phyloP scores from a whole-genome alignment of 176 grass and related monocot genomes.

The Zoysia pacifica region DNA sequence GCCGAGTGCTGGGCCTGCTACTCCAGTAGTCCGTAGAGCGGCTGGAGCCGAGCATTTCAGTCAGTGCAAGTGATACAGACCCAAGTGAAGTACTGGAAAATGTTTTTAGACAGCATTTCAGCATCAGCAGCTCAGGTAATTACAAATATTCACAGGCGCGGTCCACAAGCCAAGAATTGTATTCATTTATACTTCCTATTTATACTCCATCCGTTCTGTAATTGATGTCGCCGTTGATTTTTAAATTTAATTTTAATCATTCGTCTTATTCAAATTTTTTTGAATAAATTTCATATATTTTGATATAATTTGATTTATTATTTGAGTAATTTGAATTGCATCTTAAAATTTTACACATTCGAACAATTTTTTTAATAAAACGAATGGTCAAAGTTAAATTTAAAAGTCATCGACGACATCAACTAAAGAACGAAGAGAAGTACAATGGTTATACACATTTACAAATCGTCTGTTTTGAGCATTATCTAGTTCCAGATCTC shows the following conservation, averaged over 20 bases:
- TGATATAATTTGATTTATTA: no score
- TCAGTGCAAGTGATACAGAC: not conserved
- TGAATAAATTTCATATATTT: no score
- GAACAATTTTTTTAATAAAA: no score
- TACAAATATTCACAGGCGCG: not conserved
- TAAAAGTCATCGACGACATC: no score
- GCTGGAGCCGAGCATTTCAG: not conserved
- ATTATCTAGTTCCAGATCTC: not conserved
- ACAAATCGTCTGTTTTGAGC: not conserved
- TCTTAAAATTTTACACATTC: no score
- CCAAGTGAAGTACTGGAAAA: not conserved
- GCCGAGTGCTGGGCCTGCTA: slow-evolving; percentile 9
- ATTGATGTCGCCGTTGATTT: no score
- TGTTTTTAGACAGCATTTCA: not conserved
- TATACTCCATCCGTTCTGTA: not conserved
- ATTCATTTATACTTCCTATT: not conserved
- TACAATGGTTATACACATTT: not conserved
- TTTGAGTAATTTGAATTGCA: no score
- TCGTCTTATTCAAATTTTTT: no score
- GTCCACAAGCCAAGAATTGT: not conserved
- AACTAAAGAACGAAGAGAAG: no score
- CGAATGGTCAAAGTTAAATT: no score
- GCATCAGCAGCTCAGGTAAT: not conserved
- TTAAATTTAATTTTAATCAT: no score
- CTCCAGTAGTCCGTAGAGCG: no score